A percentile compares a stretch with the other conserved stretches of the same genome.
phyloP scores from a whole-genome alignment of 2,329 filamentous ascomycete genomes.

The Thielaviopsis musarum region DNA sequence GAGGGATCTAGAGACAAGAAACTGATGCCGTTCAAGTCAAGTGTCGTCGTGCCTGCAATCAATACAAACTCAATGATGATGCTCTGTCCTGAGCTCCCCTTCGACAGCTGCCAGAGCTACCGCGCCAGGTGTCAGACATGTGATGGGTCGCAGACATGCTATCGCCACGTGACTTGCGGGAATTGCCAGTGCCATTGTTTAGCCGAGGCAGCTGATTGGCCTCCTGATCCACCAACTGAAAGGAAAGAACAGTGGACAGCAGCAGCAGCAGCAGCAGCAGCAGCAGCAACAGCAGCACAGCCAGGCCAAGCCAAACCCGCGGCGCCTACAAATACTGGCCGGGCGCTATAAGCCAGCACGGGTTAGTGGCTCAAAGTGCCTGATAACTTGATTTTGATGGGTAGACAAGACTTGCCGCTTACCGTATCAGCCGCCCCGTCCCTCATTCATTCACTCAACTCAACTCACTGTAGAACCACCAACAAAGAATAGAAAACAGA shows the following conservation, averaged over 20 bases:
- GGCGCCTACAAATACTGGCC: not conserved
- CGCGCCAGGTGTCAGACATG: not conserved
- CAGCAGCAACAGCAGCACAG: too few species aligned
- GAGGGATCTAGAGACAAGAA: not conserved
- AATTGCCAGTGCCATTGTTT: not conserved
- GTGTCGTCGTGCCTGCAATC: not conserved
- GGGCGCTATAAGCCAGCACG: not conserved
- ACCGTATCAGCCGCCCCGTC: not conserved
- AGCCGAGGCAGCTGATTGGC: constrained; percentile 1
- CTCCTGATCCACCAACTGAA: not conserved
- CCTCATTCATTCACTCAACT: not conserved
- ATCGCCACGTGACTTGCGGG: not conserved
- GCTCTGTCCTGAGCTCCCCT: not conserved
- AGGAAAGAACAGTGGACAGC: not conserved
- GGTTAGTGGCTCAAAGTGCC: not conserved
- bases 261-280: not conserved
- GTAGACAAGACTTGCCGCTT: not conserved
- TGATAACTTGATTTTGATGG: not conserved
- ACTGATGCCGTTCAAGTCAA: not conserved
- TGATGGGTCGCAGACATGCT: not conserved
- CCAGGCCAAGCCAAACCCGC: too few species aligned
- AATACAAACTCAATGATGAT: not conserved
- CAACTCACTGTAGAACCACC: not conserved
- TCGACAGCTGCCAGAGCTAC: not conserved
- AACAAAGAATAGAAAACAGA: not conserved